Evolutionary conservation across 169 alveolate genomes (phyloP).

Genomic region (Ichthyophthirius multifiliis): DNA sequence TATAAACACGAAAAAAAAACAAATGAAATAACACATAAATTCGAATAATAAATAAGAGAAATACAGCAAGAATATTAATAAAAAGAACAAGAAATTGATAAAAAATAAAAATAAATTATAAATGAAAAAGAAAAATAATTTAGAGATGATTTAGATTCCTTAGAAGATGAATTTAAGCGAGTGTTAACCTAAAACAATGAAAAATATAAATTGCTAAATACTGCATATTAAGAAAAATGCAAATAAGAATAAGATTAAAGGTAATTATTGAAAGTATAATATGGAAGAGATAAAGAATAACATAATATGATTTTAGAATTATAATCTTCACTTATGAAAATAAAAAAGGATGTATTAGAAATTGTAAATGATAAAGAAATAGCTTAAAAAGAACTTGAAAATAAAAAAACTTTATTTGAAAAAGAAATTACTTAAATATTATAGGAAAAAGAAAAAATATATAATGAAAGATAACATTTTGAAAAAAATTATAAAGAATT

Average conservation of each 20-base stretch:
- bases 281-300: not conserved
- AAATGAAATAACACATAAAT: not conserved
- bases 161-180: conserved; percentile 6
- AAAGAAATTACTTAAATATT: not conserved
- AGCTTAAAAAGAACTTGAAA: not conserved
- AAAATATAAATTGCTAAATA: not conserved
- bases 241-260: not conserved
- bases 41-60: not conserved
- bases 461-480: not conserved
- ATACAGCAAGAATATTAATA: not conserved
- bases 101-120: not conserved
- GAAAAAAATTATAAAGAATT: not conserved
- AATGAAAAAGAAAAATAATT: not conserved
- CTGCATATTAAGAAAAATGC: conserved; percentile 6
- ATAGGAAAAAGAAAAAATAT: not conserved
- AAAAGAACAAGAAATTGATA: not conserved
- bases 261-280: not conserved
- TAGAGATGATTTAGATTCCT: not conserved
- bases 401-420: not conserved
- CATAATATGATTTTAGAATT: not conserved
- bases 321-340: not conserved
- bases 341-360: conserved; percentile 5
- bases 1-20: not conserved
- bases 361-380: not conserved
- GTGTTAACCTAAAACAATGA: conserved; percentile 7